Percentiles rank a stretch among this genome's conserved stretches.
Conservation (phyloP, 345 rosid genomes). For the Theobroma cacao region DNA sequence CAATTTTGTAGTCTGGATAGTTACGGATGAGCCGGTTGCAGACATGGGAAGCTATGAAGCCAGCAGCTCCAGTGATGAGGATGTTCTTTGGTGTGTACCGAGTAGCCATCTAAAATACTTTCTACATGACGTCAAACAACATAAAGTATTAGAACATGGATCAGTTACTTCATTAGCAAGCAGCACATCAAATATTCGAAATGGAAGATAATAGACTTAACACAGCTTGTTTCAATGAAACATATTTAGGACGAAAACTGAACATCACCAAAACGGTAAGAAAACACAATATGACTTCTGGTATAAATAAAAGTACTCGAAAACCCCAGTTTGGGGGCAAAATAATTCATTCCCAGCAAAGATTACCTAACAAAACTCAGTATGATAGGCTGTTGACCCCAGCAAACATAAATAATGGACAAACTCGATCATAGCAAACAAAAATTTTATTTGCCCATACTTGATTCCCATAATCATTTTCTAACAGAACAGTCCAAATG, state of each 20-base stretch:
- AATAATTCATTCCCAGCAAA: too few relatives aligned
- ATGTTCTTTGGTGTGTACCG: conserved; percentile 54
- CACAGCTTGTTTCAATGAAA: not conserved
- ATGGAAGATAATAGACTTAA: not conserved
- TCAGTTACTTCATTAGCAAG: not conserved
- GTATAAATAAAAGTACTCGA: too few relatives aligned
- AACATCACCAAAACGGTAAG: too few relatives aligned
- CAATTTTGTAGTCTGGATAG: conserved; percentile 57
- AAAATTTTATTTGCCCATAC: too few relatives aligned
- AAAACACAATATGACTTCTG: not conserved
- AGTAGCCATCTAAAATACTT: conserved; percentile 24
- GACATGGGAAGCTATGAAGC: conserved; percentile 74
- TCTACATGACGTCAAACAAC: not conserved
- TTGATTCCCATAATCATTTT: too few relatives aligned
- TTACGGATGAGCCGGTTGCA: conserved; percentile 58
- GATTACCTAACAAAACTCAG: too few relatives aligned
- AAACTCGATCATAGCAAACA: too few relatives aligned
- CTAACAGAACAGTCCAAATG: too few relatives aligned
- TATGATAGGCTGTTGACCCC: too few relatives aligned
- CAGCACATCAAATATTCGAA: not conserved
- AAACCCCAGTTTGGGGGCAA: too few relatives aligned
- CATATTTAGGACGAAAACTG: not conserved
- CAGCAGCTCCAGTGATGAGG: conserved; percentile 71
- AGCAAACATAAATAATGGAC: too few relatives aligned
- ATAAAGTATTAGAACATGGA: not conserved